Base-by-base conservation (phyloP, 2,329 filamentous ascomycete species). In the Aureobasidium sp. region DNA sequence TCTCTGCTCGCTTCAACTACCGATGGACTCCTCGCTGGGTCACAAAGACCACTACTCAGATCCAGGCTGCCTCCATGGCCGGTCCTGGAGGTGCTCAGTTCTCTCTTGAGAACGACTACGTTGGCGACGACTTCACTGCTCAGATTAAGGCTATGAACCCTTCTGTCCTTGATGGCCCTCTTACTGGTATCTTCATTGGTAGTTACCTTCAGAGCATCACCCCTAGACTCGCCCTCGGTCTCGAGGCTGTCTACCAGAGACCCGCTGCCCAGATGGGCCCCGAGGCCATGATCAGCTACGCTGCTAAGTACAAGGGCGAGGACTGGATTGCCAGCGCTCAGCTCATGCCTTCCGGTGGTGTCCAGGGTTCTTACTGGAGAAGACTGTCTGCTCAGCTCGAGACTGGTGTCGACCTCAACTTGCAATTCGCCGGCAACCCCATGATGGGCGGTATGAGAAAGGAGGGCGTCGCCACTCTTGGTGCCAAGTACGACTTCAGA, bases 401-500 rank as follows among this genome's bases (percentile, higher is more conserved):
- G 80, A 93, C 91, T 65, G 94, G 94, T 77, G 90, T 96, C 68
- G 93, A 97, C 70, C 86, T 96, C 82, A 96, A 91, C 75, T 83
- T 99, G 63, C 88, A 92, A 66, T 88, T 96, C 68, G 86, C 83
- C 29, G 78, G 78, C 32, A 82, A 85, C 36, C 81, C 86, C 52
- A 91, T 94, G 86, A 90, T 90, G 70, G 85, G 82, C 63, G 86
- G 86, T 50, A 74, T 87, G 59, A 84, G 87, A 75, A 93, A 91
- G 76, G 92, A 99, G 76, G 94, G 94, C 61, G 83, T 90, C 64
- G 92, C 95, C 59, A 91, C 92, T 60, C 83, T 97, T 70, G 94
- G 93, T 71, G 90, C 91, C 74, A 99, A 99, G 79, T 99, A 99
- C 78, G 93, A 97, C 75, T 99, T 99, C 85, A 86, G 90, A 72